Base-by-base conservation (phyloP, 495 filamentous ascomycete species). In the Bathelium albidoporum region DNA sequence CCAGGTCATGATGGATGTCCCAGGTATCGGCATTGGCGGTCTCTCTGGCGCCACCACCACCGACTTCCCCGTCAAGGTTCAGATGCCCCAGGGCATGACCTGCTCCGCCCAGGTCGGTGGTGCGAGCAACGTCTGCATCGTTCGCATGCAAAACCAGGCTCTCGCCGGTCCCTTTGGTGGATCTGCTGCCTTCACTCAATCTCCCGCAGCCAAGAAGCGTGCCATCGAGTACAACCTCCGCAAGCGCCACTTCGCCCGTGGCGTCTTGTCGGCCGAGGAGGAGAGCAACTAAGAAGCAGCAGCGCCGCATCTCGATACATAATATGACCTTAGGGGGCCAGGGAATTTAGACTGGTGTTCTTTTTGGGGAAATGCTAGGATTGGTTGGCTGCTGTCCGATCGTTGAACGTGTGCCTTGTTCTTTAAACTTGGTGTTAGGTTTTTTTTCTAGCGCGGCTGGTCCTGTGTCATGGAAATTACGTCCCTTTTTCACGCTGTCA, bases 31-130 rank as follows among this genome's bases (percentile, higher is more conserved):
- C 20, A 64, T 81, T 64, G 81, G 66, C 58, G 70, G 81, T 45
- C 66, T 83, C 24, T 82, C 80, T 24, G 66, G 70, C 5, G 77
- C 78, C 3, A 78, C 76, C 5, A 81, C 70, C 66, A 80, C 73
- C 32, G 82, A 85, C 64, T 84, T 83, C 73, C 79, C 80, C 1
- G 68, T 86, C 43, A 75, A 72, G 9, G 77, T 86, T 65, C 73
- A 83, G 72, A 84, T 87, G 80, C 83, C 83, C 1, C 75, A 73
- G 0, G 83, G 81, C 45, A 85, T 85, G 81, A 83, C 80, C 9
- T 86, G 83, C 74, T 76, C 79, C 26, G 83, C 74, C 26, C 74
- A 73, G 16, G 78, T 80, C 24, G 82, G 76, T 18, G 80, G 78
- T 10, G 79, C 77, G 0, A 62, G 74, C 58, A 80, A 81, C 61